Conservation (phyloP, 208 protist species). For the Leishmania tarentolae region DNA sequence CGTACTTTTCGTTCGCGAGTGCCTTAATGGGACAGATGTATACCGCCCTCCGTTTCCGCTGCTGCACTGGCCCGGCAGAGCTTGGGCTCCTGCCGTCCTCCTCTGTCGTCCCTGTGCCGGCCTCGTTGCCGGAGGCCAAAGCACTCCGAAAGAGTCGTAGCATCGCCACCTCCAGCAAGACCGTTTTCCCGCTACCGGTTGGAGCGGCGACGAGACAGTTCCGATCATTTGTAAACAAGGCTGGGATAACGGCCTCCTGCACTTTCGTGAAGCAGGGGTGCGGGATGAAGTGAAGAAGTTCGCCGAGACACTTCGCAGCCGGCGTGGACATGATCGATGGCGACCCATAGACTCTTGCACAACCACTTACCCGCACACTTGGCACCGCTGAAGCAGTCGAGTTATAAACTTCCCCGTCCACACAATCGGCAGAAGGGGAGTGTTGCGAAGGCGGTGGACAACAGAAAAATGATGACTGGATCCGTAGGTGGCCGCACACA, state of each 20-base stretch:
- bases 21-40: conserved; percentile 94
- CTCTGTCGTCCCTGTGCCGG: background rate
- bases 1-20: conserved; percentile 87
- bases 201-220: conserved; percentile 87
- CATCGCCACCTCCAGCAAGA: conserved; percentile 90
- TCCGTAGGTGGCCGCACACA: background rate
- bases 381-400: background rate
- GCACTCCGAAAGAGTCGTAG: conserved; percentile 75
- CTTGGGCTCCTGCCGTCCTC: background rate
- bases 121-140: conserved; percentile 15
- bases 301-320: conserved; percentile 35
- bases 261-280: conserved; percentile 67
- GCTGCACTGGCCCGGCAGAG: background rate
- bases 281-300: conserved; percentile 50
- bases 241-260: conserved; percentile 69
- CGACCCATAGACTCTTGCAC: background rate
- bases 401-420: too few relatives aligned
- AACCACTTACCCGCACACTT: background rate
- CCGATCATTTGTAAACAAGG: conserved; percentile 44
- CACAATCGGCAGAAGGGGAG: background rate
- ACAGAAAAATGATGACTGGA: background rate
- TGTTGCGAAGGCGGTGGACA: background rate
- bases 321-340: background rate
- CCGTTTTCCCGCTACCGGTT: conserved; percentile 91
- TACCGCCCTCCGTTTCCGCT: conserved; percentile 61